Base-by-base conservation (phyloP, 306 rosid species). In the Ormosia semicastrata region DNA sequence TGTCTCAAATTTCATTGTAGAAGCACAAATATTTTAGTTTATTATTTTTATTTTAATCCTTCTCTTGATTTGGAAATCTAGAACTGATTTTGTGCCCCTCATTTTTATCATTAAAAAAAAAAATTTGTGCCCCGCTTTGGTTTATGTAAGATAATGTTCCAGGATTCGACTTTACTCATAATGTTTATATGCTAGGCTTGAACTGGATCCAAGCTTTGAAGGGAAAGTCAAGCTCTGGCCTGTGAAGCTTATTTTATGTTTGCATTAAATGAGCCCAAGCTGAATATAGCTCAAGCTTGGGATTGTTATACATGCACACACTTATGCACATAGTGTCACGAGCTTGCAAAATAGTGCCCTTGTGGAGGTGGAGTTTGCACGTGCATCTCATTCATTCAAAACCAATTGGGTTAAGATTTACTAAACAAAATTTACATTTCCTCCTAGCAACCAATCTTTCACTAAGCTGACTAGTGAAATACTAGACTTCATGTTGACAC, bases 1-100 rank as follows among this genome's bases (percentile, higher is more conserved):
- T 80, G 75, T 70, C 71, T 81, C 43, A 74, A 65, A 73, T 87
- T 82, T 84, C 83, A 68, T 77, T 81, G 30, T 73, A 70, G 79
- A 75, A 15, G 66, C 73, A 53, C 71, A 49, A 39, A 73, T 64
- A 75, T 44, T 70, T 70, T 75, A 2, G 13, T 8, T 43, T 8
- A 33, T 75, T 81, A 18, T 71, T 40, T 81, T 32, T 50, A 50
- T 46, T 63, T 53, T 34, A 49, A 81, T 71, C 54, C 36, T 66
- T 72, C 37, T 77, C 62, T 73, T 40, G 7, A 40, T 66, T 53
- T 81, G 56, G 71, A 81, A 81, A 87, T 71, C 57, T 77, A 77
- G 37, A 63, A 44, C 13, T 53, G 49, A 34, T 39, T 14, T 57
- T 83, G 50, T 71, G 43, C 5, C 78, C 60, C 24, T 24, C 24